These are phyloP conservation scores for Candida fluviatilis DNA, from an alignment of 805 yeast species.

Conservation along the genomic window DNA sequence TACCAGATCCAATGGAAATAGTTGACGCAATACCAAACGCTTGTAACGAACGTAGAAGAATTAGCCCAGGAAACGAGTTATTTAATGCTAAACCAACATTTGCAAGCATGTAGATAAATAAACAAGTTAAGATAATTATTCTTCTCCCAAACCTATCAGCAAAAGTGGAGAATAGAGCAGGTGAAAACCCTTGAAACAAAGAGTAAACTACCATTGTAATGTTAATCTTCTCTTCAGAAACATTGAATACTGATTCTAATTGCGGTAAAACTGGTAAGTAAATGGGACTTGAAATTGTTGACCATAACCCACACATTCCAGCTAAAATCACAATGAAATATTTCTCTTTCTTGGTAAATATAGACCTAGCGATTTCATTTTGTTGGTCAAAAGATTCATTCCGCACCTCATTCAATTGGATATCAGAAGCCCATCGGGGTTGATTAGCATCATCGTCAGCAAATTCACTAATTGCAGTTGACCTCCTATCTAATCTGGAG, in stretches of 20 bases:
- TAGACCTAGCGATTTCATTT: slow-evolving; percentile 18
- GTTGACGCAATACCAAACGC: slow-evolving; percentile 72
- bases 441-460: neutral
- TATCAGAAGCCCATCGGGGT: slow-evolving; percentile 1
- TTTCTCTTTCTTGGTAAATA: slow-evolving; percentile 40
- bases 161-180: slow-evolving; percentile 59
- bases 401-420: slow-evolving; percentile 1
- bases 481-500: neutral
- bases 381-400: neutral
- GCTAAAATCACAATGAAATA: slow-evolving; percentile 30
- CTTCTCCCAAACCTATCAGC: slow-evolving; percentile 72
- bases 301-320: slow-evolving; percentile 52
- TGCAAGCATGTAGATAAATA: slow-evolving; percentile 50
- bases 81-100: slow-evolving; percentile 61
- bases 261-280: slow-evolving; percentile 70
- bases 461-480: neutral
- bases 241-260: slow-evolving; percentile 49
- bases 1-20: slow-evolving; percentile 61
- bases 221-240: slow-evolving; percentile 55
- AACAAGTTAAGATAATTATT: slow-evolving; percentile 52
- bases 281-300: slow-evolving; percentile 67
- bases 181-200: slow-evolving; percentile 68
- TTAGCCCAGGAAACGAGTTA: slow-evolving; percentile 49
- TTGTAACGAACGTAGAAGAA: slow-evolving; percentile 63
- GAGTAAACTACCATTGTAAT: slow-evolving; percentile 71